These are phyloP conservation scores for Castanea mollissima DNA, from an alignment of 306 rosid species.

Conservation along the genomic window DNA sequence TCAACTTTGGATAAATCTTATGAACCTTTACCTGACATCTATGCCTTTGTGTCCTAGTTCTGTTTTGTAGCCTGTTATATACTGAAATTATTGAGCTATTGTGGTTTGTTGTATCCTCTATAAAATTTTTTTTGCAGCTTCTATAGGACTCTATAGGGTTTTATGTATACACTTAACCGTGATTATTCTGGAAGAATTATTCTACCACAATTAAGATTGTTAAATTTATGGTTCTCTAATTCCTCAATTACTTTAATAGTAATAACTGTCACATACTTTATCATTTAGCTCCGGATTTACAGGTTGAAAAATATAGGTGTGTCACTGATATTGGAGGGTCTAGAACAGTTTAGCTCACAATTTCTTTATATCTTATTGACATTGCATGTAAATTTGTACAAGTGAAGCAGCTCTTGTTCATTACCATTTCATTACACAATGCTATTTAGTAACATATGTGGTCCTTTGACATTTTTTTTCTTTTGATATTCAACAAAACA, in stretches of 20 bases:
- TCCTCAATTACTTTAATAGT: not conserved
- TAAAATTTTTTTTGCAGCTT: not conserved
- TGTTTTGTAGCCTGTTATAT: not conserved
- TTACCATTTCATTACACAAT: conserved; percentile 2
- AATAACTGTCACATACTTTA: too few relatives aligned
- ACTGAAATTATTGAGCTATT: not conserved
- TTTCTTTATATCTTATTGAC: not conserved
- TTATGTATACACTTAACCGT: not conserved
- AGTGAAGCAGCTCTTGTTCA: not conserved
- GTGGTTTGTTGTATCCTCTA: not conserved
- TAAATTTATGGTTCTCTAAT: not conserved
- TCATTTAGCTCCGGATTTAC: not conserved
- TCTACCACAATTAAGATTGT: not conserved
- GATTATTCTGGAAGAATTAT: not conserved
- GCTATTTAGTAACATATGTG: conserved; percentile 13
- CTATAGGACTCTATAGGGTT: not conserved
- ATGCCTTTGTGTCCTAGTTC: not conserved
- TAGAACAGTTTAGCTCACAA: not conserved
- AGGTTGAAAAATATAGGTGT: not conserved
- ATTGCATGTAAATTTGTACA: not conserved
- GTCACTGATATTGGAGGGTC: not conserved
- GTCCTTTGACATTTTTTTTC: conserved; percentile 5
- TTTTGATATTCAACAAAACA: conserved; percentile 32
- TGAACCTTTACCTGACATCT: not conserved
- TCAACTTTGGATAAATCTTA: not conserved